Conservation (phyloP, 768 basidiomycete genomes). For the Tulasnella sp. region DNA sequence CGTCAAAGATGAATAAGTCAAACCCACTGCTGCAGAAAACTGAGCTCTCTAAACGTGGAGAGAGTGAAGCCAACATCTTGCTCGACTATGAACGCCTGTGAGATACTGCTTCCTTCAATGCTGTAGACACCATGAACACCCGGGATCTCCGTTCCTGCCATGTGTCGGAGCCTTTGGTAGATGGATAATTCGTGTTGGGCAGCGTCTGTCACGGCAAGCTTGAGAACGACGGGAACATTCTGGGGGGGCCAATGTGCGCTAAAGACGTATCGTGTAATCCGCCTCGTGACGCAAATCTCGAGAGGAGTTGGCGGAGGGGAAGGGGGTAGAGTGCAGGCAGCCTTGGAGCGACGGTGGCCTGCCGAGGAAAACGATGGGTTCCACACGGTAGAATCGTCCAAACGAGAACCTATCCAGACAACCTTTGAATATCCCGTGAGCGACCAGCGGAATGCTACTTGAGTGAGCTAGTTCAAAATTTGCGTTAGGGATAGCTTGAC, state of each 20-base stretch:
- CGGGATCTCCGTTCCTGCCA: neutral
- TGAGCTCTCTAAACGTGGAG: neutral
- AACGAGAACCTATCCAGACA: conserved; percentile 92
- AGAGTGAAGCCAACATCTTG: neutral
- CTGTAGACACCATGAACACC: neutral
- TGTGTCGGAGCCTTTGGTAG: neutral
- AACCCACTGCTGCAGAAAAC: neutral
- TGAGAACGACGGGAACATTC: neutral
- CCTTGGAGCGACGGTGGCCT: conserved; percentile 99
- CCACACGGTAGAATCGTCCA: conserved; percentile 92
- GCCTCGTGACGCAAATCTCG: too few species aligned
- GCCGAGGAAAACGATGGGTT: conserved; percentile 98
- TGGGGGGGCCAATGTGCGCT: neutral
- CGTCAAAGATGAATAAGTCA: neutral
- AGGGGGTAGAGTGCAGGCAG: conserved; percentile 44
- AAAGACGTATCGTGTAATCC: too few species aligned
- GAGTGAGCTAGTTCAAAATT: too few species aligned
- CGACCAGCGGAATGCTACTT: conserved; percentile 95
- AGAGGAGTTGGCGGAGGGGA: neutral
- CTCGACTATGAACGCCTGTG: neutral
- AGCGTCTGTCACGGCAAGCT: neutral
- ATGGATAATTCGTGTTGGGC: neutral
- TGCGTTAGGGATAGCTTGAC: too few species aligned
- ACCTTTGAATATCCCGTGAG: conserved; percentile 95
- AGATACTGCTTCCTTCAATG: neutral